phyloP scores from a whole-genome alignment of 2,329 filamentous ascomycete genomes.

The Hypocrella siamensis region DNA sequence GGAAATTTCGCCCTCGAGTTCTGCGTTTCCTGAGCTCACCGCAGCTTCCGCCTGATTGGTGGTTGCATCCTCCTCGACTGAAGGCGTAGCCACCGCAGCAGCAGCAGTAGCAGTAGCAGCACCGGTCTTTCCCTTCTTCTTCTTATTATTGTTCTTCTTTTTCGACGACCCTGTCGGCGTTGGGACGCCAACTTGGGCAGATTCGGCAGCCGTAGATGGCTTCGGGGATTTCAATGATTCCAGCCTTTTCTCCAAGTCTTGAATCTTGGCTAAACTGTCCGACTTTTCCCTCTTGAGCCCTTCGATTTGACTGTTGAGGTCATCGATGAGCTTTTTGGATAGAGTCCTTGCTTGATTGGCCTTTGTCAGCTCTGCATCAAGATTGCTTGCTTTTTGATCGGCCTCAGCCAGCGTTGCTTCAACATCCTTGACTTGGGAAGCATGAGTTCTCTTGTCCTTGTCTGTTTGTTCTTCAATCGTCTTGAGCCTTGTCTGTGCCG shows the following conservation, averaged over 20 bases:
- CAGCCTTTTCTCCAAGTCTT: constrained; percentile 28
- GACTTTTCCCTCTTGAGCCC: constrained; percentile 16
- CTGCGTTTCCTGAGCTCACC: constrained; percentile 13
- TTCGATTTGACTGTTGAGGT: constrained; percentile 21
- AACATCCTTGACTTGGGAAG: constrained; percentile 19
- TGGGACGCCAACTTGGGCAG: constrained; percentile 8
- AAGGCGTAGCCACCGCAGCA: constrained; percentile 11
- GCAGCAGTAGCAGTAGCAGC: constrained; percentile 27
- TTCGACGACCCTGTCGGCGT: constrained; percentile 20
- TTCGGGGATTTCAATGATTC: constrained; percentile 12
- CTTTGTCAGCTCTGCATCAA: constrained; percentile 25
- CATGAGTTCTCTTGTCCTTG: constrained; percentile 15
- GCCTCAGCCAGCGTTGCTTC: constrained; percentile 18
- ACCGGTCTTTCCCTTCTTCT: constrained; percentile 47
- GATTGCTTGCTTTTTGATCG: constrained; percentile 17
- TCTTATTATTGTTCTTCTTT: constrained; percentile 87
- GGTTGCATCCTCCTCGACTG: constrained; percentile 15
- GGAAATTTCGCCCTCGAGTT: constrained; percentile 30
- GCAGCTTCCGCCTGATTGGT: constrained; percentile 7
- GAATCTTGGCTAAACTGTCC: constrained; percentile 16
- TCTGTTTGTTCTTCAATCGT: constrained; percentile 22
- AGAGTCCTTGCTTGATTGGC: constrained; percentile 21
- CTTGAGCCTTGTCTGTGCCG: constrained; percentile 27
- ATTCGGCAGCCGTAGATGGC: constrained; percentile 8
- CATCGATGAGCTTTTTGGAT: constrained; percentile 25